Percentiles rank a stretch among this genome's conserved stretches.
phyloP scores from a whole-genome alignment of 192 early-diverging fungal species.

The Powellomyces hirtus region DNA sequence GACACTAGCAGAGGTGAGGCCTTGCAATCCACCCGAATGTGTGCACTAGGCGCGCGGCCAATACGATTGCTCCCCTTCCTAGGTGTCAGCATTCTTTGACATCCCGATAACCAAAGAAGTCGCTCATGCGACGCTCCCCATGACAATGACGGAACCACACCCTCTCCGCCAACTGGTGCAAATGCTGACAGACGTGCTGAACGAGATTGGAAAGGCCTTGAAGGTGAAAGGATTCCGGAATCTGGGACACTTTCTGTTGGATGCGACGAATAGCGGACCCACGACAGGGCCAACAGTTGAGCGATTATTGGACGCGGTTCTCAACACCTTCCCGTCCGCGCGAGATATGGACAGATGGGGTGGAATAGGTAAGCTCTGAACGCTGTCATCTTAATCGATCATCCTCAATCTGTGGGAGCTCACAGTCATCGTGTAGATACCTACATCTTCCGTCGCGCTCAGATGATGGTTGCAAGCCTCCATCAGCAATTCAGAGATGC shows the following conservation, averaged over 20 bases:
- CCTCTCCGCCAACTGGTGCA: constrained; percentile 57
- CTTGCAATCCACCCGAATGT: no score
- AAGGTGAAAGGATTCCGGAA: constrained; percentile 57
- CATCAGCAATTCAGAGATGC: constrained; percentile 60
- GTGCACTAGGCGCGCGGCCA: no score
- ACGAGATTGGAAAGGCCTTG: constrained; percentile 70
- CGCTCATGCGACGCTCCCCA: constrained; percentile 48
- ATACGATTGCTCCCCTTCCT: not conserved
- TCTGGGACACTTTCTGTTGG: constrained; percentile 70
- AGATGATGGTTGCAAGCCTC: constrained; percentile 67
- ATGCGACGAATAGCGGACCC: constrained; percentile 47
- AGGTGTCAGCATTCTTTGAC: constrained; percentile 63
- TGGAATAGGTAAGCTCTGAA: no score
- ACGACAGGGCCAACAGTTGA: no score
- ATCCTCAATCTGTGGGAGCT: no score
- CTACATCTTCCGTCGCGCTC: constrained; percentile 78
- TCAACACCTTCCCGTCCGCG: constrained; percentile 56
- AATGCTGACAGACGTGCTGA: constrained; percentile 58
- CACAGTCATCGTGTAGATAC: constrained; percentile 51
- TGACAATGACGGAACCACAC: constrained; percentile 69
- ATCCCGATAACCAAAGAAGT: constrained; percentile 71
- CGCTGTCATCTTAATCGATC: no score
- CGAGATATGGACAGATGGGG: constrained; percentile 45
- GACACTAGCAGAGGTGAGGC: constrained; percentile 52
- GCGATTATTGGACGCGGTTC: constrained; percentile 53